Conservation (phyloP, 441 rosid genomes). For the Jatropha podagrica region DNA sequence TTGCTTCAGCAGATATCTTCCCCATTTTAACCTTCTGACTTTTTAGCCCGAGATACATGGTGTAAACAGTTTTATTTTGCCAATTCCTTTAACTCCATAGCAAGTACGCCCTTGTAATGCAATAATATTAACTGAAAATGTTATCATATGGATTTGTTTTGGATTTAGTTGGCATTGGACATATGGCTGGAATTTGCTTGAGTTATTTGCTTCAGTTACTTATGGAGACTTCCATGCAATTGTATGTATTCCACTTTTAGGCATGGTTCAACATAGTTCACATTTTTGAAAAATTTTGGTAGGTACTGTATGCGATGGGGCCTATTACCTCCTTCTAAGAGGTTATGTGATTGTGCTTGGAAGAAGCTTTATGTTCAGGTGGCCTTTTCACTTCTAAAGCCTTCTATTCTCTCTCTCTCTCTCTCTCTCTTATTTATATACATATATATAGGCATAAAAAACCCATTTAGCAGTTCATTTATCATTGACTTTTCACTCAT, state of each 20-base stretch:
- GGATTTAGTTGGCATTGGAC: background rate
- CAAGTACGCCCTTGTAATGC: background rate
- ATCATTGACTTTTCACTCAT: background rate
- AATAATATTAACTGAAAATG: background rate
- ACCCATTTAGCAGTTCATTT: background rate
- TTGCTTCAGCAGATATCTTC: background rate
- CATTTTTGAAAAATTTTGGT: conserved; percentile 10
- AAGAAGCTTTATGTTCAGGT: conserved; percentile 93
- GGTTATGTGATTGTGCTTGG: conserved; percentile 74
- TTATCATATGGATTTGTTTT: background rate
- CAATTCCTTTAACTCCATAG: background rate
- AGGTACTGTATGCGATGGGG: conserved; percentile 94
- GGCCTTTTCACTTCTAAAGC: conserved; percentile 14
- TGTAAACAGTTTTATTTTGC: background rate
- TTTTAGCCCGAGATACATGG: background rate
- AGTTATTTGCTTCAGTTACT: background rate
- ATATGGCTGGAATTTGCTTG: background rate
- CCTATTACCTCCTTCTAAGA: conserved; percentile 50
- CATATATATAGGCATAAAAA: no score
- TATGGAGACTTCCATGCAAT: background rate
- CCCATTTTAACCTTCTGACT: background rate
- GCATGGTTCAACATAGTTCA: background rate
- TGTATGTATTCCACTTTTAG: background rate
- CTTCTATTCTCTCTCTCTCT: background rate
- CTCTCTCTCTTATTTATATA: no score